phyloP scores from a whole-genome alignment of 2,329 filamentous ascomycete species.

The Arthrocladium fulminans region DNA sequence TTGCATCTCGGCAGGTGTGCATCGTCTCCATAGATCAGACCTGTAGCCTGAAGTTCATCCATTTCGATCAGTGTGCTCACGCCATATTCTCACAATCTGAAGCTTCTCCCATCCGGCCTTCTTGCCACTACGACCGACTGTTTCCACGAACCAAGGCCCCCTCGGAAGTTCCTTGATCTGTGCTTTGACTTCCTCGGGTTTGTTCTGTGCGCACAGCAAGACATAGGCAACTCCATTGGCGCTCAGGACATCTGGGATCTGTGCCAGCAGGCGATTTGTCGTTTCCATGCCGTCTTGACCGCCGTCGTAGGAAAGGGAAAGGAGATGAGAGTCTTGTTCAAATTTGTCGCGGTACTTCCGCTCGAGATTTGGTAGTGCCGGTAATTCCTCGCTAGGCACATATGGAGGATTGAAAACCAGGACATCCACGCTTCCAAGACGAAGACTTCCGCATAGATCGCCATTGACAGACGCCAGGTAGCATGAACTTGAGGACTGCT shows the following conservation, averaged over 20 bases:
- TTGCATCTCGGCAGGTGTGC: no score
- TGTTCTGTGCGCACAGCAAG: slow-evolving; percentile 83
- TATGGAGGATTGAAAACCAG: slow-evolving; percentile 97
- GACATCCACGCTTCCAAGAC: slow-evolving; percentile 59
- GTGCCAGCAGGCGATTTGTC: slow-evolving; percentile 66
- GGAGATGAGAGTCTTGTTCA: slow-evolving; percentile 71
- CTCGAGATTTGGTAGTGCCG: slow-evolving; percentile 37
- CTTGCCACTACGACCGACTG: slow-evolving; percentile 73
- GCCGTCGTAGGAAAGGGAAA: slow-evolving; percentile 81
- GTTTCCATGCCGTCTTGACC: slow-evolving; percentile 89
- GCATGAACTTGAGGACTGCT: slow-evolving; percentile 23
- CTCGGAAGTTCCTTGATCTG: slow-evolving; percentile 48
- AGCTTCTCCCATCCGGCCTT: slow-evolving; percentile 91
- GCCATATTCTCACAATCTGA: slow-evolving; percentile 78
- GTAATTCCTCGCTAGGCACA: slow-evolving; percentile 73
- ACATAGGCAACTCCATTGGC: slow-evolving; percentile 74
- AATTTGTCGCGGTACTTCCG: slow-evolving; percentile 37
- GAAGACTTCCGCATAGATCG: slow-evolving; percentile 59
- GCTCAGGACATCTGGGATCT: slow-evolving; percentile 56
- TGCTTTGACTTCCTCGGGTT: slow-evolving; percentile 63
- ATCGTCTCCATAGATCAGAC: no score
- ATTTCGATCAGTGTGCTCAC: slow-evolving; percentile 29
- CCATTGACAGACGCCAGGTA: slow-evolving; percentile 61
- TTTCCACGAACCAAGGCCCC: slow-evolving; percentile 60
- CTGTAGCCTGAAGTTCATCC: not conserved